A percentile compares a stretch with the other conserved stretches of the same genome.
Evolutionary conservation across 2,329 filamentous ascomycete species (phyloP).

Genomic region (Colletotrichum endophyticum): DNA sequence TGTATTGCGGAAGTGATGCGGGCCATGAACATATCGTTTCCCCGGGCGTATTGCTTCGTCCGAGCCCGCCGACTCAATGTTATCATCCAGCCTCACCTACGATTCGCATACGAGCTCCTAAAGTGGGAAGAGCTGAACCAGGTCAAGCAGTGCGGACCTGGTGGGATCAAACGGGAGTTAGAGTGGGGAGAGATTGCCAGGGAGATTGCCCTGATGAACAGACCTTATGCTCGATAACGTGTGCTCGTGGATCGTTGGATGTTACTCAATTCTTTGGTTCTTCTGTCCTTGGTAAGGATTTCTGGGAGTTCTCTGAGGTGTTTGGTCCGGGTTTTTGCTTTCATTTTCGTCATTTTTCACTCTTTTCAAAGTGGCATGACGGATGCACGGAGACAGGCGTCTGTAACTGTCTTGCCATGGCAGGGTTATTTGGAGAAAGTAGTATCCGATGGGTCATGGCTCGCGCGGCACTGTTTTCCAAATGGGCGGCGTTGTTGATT

Average conservation of each 20-base stretch:
- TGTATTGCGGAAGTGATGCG: conserved; percentile 99
- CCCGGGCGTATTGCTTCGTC: conserved; percentile 94
- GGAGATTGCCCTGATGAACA: conserved; percentile 95
- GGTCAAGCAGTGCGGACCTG: conserved; percentile 41
- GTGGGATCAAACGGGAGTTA: conserved; percentile 71
- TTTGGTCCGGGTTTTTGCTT: background rate
- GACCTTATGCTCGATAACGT: conserved; percentile 78
- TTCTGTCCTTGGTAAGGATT: background rate
- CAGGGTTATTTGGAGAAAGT: background rate
- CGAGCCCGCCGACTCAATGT: conserved; percentile 92
- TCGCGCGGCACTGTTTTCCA: background rate
- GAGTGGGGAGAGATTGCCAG: conserved; percentile 90
- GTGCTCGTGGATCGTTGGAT: background rate
- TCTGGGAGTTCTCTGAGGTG: background rate
- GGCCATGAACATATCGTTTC: conserved; percentile 78
- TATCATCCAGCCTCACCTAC: conserved; percentile 95
- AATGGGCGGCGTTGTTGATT: background rate
- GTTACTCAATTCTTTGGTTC: background rate
- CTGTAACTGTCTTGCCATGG: background rate
- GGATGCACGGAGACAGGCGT: background rate
- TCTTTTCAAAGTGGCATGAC: background rate
- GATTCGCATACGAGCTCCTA: conserved; percentile 92
- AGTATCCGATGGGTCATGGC: background rate
- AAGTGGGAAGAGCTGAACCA: conserved; percentile 90
- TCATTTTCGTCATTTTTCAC: background rate